Conservation (phyloP, 768 basidiomycete genomes). For the Leucosporidium scottii region DNA sequence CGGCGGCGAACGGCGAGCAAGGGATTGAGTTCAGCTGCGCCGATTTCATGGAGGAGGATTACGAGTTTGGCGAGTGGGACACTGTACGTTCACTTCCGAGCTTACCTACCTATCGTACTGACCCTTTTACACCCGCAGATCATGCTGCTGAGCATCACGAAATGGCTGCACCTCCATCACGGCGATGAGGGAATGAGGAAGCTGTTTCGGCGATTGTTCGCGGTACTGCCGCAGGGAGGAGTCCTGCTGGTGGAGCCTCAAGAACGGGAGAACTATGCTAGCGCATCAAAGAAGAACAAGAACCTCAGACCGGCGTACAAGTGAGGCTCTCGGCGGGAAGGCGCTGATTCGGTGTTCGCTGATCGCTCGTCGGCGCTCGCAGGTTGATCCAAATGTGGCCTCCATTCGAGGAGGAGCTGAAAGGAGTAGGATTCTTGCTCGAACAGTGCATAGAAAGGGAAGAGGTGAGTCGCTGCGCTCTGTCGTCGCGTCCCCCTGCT, state of each 20-base stretch:
- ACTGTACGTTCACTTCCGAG: no score
- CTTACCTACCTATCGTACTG: no score
- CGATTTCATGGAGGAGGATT: conserved; percentile 18
- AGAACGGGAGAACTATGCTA: conserved; percentile 72
- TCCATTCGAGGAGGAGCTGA: conserved; percentile 7
- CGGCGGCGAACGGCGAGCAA: neutral
- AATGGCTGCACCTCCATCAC: conserved; percentile 84
- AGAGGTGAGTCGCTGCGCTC: neutral
- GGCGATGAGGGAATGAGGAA: conserved; percentile 60
- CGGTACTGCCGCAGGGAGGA: conserved; percentile 38
- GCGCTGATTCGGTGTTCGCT: no score
- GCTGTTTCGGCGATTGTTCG: conserved; percentile 58
- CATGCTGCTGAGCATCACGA: conserved; percentile 68
- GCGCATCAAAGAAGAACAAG: conserved; percentile 57
- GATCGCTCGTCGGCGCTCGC: no score
- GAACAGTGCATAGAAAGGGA: conserved; percentile 26
- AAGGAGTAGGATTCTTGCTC: conserved; percentile 14
- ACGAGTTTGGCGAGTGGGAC: conserved; percentile 6
- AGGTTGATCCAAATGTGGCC: neutral
- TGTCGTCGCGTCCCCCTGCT: neutral
- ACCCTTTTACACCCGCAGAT: no score
- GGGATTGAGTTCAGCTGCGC: neutral
- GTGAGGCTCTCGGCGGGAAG: neutral
- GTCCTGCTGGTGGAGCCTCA: conserved; percentile 72
- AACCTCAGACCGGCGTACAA: conserved; percentile 15